Percentiles rank a stretch among this genome's conserved stretches.
Conservation (phyloP, 495 filamentous ascomycete species). For the Hyaloscypha variabilis region DNA sequence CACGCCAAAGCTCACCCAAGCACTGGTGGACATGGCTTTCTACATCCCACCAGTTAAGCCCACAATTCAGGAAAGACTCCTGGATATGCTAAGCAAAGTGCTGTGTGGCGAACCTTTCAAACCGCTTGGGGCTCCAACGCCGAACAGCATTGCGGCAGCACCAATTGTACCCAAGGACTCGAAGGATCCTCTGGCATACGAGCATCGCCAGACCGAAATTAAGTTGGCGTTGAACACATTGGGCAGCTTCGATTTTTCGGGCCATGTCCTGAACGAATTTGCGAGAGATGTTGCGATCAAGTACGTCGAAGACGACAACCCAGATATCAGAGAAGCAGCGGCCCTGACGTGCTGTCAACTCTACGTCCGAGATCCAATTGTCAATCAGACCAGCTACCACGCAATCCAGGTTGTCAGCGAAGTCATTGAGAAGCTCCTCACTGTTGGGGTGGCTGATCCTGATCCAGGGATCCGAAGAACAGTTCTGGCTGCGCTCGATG, state of each 20-base stretch:
- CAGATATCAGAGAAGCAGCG: slow-evolving; percentile 90
- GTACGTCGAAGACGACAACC: slow-evolving; percentile 94
- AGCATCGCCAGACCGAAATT: slow-evolving; percentile 84
- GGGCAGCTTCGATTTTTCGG: slow-evolving; percentile 93
- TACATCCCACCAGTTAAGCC: slow-evolving; percentile 94
- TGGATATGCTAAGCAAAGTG: slow-evolving; percentile 93
- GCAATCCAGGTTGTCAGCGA: slow-evolving; percentile 95
- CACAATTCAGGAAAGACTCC: slow-evolving; percentile 87
- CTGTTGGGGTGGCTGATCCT: slow-evolving; percentile 89
- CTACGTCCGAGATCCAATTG: slow-evolving; percentile 93
- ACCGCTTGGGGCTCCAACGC: slow-evolving; percentile 80
- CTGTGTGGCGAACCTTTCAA: slow-evolving; percentile 90
- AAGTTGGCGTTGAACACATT: slow-evolving; percentile 90
- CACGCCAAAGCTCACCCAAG: slow-evolving; percentile 89
- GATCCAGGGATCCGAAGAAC: slow-evolving; percentile 86
- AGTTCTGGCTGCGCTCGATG: slow-evolving; percentile 84
- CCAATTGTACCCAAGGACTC: slow-evolving; percentile 86
- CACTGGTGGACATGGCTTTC: slow-evolving; percentile 96
- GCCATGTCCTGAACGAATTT: slow-evolving; percentile 95
- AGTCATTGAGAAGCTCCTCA: slow-evolving; percentile 94
- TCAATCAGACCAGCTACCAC: slow-evolving; percentile 95
- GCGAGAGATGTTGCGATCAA: slow-evolving; percentile 97
- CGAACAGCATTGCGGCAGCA: slow-evolving; percentile 64
- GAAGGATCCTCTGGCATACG: slow-evolving; percentile 68
- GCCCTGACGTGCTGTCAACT: slow-evolving; percentile 97